Conservation (phyloP, 2,329 filamentous ascomycete species). For the Cercospora janseana region DNA sequence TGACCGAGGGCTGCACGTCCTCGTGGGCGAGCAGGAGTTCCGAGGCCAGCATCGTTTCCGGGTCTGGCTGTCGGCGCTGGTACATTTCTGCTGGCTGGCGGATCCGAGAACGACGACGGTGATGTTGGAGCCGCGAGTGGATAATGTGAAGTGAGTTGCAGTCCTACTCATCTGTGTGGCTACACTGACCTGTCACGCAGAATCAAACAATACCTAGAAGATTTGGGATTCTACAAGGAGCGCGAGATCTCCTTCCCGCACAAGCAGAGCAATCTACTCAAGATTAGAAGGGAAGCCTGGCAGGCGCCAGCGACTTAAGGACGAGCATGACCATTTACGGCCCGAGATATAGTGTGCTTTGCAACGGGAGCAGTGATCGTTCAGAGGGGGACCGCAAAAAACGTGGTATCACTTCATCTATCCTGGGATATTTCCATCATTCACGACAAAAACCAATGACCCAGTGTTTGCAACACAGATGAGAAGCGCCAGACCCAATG, state of each 20-base stretch:
- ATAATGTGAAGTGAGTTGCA: constrained; percentile 72
- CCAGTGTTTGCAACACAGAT: too few relatives aligned
- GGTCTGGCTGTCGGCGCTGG: constrained; percentile 77
- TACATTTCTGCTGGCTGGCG: constrained; percentile 79
- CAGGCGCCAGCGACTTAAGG: constrained; percentile 55
- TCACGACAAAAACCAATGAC: too few relatives aligned
- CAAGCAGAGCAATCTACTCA: constrained; percentile 86
- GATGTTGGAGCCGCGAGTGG: constrained; percentile 83
- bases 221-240: constrained; percentile 80
- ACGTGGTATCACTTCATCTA: too few relatives aligned
- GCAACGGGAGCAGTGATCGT: too few relatives aligned
- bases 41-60: constrained; percentile 73
- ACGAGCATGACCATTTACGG: too few relatives aligned
- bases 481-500: too few relatives aligned
- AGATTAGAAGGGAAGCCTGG: constrained; percentile 76
- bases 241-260: constrained; percentile 83
- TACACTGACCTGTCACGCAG: constrained; percentile 44
- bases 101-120: constrained; percentile 80
- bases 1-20: constrained; percentile 82
- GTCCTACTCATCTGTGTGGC: neutral
- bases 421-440: too few relatives aligned
- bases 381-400: too few relatives aligned
- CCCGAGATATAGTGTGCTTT: too few relatives aligned
- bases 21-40: constrained; percentile 91
- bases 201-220: constrained; percentile 67